Evolutionary conservation across 2,329 filamentous ascomycete species (phyloP).

Genomic region (Graphium sp.): DNA sequence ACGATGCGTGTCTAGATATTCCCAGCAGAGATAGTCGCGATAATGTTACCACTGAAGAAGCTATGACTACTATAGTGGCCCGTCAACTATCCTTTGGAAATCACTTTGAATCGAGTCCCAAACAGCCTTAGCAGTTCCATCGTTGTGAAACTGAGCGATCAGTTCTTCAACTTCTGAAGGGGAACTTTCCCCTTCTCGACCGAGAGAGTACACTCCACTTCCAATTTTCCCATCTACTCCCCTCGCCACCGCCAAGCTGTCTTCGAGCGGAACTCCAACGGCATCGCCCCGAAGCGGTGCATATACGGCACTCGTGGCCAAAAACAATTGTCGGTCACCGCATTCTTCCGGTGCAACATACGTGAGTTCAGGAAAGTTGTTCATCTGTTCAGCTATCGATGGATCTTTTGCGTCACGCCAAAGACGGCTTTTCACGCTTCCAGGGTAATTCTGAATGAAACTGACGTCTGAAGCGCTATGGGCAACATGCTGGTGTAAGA

Average conservation of each 20-base stretch:
- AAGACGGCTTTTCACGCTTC: constrained; percentile 8
- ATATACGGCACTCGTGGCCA: constrained; percentile 5
- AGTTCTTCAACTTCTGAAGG: no score
- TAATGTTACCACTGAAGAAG: no score
- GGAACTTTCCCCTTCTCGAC: neutral
- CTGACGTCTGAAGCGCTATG: constrained; percentile 17
- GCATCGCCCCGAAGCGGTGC: neutral
- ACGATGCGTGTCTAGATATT: no score
- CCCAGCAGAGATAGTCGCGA: no score
- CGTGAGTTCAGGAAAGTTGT: constrained; percentile 1
- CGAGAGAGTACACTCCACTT: neutral
- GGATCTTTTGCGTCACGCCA: constrained; percentile 1
- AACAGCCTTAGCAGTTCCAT: no score
- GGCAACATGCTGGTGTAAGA: constrained; percentile 26
- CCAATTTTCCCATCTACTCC: neutral
- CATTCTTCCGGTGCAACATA: constrained; percentile 2
- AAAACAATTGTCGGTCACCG: constrained; percentile 5
- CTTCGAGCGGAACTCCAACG: neutral
- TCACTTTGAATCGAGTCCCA: no score
- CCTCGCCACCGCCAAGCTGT: neutral
- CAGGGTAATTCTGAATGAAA: constrained; percentile 15
- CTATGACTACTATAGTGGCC: no score
- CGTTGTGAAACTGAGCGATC: no score
- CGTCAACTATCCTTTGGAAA: no score
- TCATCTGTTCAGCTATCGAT: constrained; percentile 1